A percentile compares a stretch with the other conserved stretches of the same genome.
These are phyloP conservation scores for Malassezia japonica DNA, from an alignment of 1,284 basidiomycete genomes.

Conservation along the genomic window DNA sequence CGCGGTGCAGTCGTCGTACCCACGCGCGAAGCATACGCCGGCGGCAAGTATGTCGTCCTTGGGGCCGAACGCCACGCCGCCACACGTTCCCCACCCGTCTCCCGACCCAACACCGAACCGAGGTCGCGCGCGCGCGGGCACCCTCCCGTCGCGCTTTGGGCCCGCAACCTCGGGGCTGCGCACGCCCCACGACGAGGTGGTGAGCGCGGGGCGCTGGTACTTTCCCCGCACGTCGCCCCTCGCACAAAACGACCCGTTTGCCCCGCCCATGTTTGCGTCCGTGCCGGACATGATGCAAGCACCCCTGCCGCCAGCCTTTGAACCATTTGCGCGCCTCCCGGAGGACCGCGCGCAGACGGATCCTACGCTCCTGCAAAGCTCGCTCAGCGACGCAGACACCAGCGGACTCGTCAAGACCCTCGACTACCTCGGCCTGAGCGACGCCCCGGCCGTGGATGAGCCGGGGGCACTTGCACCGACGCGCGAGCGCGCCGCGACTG, in stretches of 20 bases:
- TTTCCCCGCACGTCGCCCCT: neutral
- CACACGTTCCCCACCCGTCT: no score
- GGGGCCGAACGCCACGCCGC: no score
- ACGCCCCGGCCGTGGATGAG: neutral
- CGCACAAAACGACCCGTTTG: neutral
- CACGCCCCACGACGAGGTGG: neutral
- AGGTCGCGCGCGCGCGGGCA: constrained; percentile 14
- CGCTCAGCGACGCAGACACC: neutral
- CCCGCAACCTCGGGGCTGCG: neutral
- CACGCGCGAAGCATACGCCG: neutral
- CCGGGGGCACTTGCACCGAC: neutral
- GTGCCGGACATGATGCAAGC: neutral
- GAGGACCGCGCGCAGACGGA: no score
- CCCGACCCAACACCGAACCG: no score
- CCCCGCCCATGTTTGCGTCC: neutral
- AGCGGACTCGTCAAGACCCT: constrained; percentile 20
- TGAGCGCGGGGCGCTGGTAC: neutral
- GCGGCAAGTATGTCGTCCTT: neutral
- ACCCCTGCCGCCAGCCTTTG: neutral
- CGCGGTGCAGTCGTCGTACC: no score
- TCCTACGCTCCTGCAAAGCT: no score
- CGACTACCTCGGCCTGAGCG: constrained; percentile 34
- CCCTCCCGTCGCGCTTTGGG: constrained; percentile 11
- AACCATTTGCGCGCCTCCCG: neutral
- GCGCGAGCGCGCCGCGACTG: constrained; percentile 8